Evolutionary conservation across 176 grass and related monocot species (phyloP).

Genomic region (Oryza officinalis): DNA sequence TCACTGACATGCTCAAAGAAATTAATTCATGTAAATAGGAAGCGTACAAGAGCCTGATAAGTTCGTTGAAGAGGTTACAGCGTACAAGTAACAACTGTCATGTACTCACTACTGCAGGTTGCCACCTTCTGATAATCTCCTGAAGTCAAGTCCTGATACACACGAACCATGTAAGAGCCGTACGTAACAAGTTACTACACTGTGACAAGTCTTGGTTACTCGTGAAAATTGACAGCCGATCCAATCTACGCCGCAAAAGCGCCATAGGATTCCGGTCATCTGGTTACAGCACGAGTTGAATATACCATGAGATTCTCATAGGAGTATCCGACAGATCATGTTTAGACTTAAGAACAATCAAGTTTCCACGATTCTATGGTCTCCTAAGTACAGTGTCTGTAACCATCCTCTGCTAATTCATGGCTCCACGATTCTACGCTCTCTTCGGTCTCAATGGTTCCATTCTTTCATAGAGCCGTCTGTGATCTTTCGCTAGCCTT

Average conservation of each 20-base stretch:
- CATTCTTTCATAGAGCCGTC: too few species aligned
- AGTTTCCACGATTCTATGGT: neutral
- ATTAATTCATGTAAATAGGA: neutral
- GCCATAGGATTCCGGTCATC: neutral
- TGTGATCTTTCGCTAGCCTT: too few species aligned
- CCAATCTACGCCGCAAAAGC: neutral
- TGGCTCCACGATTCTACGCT: too few species aligned
- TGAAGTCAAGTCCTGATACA: neutral
- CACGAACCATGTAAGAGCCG: slow-evolving; percentile 10
- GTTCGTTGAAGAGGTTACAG: neutral
- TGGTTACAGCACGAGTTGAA: neutral
- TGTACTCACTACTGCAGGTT: neutral
- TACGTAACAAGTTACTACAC: neutral
- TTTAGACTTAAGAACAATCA: neutral
- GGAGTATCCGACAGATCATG: too few species aligned
- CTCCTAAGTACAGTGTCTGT: too few species aligned
- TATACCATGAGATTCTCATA: neutral
- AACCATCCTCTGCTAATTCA: neutral
- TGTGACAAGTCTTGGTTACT: neutral
- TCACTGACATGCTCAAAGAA: neutral
- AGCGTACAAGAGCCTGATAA: neutral
- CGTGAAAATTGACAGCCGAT: neutral
- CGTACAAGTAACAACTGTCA: neutral
- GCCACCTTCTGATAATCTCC: neutral
- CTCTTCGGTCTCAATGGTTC: too few species aligned